Conservation (phyloP, 140 eudicot genomes). For the Bidens hawaiensis region DNA sequence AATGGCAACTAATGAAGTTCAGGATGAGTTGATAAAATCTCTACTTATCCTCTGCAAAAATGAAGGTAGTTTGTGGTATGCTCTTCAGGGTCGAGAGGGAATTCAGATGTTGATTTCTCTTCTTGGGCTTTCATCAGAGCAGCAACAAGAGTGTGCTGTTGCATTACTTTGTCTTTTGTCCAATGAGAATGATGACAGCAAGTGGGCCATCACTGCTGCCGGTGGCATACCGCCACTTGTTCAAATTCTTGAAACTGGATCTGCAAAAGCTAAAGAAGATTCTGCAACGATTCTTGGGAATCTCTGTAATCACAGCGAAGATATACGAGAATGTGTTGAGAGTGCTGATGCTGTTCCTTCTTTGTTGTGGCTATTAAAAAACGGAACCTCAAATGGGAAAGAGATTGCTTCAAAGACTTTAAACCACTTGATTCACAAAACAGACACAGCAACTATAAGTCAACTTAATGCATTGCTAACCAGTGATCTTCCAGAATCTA, state of each 20-base stretch:
- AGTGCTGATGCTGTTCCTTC: slow-evolving; percentile 99
- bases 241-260: slow-evolving; percentile 93
- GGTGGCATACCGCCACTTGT: slow-evolving; percentile 99
- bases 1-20: slow-evolving; percentile 91
- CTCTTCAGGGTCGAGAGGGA: slow-evolving; percentile 98
- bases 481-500: slow-evolving; percentile 96
- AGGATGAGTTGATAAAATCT: slow-evolving; percentile 85
- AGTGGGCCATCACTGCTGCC: slow-evolving; percentile 99
- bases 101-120: slow-evolving; percentile 93
- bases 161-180: slow-evolving; percentile 92
- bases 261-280: slow-evolving; percentile 95
- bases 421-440: slow-evolving; percentile 90
- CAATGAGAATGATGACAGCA: slow-evolving; percentile 89
- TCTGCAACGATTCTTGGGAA: slow-evolving; percentile 95
- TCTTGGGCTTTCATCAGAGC: slow-evolving; percentile 99
- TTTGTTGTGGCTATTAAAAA: slow-evolving; percentile 86
- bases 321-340: slow-evolving; percentile 97
- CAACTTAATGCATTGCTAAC: slow-evolving; percentile 88
- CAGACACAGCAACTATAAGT: slow-evolving; percentile 93
- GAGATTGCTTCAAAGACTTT: slow-evolving; percentile 95
- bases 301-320: slow-evolving; percentile 98
- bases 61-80: slow-evolving; percentile 90
- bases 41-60: slow-evolving; percentile 70
- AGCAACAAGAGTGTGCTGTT: slow-evolving; percentile 99
- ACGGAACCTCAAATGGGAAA: slow-evolving; percentile 92